Percentiles rank a stretch among this genome's conserved stretches.
phyloP scores from a whole-genome alignment of 495 filamentous ascomycete genomes.

The Daldinia concentrica region DNA sequence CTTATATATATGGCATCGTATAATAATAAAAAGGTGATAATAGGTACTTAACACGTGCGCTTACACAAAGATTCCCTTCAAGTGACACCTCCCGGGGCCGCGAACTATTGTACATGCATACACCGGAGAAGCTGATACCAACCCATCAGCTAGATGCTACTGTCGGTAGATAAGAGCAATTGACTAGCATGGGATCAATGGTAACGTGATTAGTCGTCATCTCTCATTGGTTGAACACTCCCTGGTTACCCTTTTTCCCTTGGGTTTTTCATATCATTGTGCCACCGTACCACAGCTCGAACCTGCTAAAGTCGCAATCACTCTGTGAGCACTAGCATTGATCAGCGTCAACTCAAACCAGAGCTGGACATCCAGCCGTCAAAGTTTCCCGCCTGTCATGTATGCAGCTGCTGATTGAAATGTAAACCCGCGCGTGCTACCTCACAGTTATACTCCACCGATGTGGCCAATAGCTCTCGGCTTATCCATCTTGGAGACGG shows the following conservation, averaged over 20 bases:
- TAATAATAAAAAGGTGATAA: conserved; percentile 9
- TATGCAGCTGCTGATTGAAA: conserved; percentile 42
- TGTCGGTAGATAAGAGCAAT: conserved; percentile 34
- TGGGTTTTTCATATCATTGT: conserved; percentile 29
- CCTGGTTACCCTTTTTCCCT: conserved; percentile 4
- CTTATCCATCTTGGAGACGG: conserved; percentile 29
- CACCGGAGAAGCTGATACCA: conserved; percentile 14
- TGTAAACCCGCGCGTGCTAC: conserved; percentile 40
- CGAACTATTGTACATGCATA: conserved; percentile 2
- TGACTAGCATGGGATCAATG: conserved; percentile 33
- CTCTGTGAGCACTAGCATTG: conserved; percentile 39
- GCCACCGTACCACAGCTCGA: conserved; percentile 36
- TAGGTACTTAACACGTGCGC: conserved; percentile 23
- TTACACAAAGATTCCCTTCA: conserved; percentile 9
- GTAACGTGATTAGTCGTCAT: conserved; percentile 40
- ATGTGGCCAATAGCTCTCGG: conserved; percentile 33
- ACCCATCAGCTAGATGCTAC: conserved; percentile 10
- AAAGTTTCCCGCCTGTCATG: conserved; percentile 41
- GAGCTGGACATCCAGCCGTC: conserved; percentile 44
- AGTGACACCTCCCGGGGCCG: conserved; percentile 10
- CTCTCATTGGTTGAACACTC: conserved; percentile 25
- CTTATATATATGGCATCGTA: conserved; percentile 7
- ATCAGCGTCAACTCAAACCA: conserved; percentile 36
- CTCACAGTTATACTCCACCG: conserved; percentile 41
- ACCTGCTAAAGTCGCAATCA: conserved; percentile 31